Percentiles rank a stretch among this genome's conserved stretches.
These are phyloP conservation scores for Solanum paucissectum DNA, from an alignment of 257 asterid species.

Conservation along the genomic window DNA sequence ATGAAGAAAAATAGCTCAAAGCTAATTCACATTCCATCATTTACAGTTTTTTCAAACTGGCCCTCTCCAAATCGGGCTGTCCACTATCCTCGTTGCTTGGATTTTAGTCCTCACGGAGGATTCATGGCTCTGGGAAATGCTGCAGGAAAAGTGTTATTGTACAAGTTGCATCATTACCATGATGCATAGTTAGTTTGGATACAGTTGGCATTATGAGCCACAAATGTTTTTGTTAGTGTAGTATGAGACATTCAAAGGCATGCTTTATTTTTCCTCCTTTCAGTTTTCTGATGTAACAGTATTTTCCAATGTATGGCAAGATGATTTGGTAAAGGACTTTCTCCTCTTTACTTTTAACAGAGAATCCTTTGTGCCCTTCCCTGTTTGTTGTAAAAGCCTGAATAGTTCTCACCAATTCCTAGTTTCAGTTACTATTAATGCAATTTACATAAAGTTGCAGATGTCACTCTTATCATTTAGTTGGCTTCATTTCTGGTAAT, in stretches of 20 bases:
- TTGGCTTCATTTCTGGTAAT: background rate
- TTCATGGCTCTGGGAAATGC: constrained; percentile 86
- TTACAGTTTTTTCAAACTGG: constrained; percentile 80
- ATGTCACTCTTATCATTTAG: background rate
- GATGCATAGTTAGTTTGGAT: constrained; percentile 34
- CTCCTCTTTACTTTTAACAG: background rate
- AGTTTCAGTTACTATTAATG: background rate
- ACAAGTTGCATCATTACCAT: constrained; percentile 86
- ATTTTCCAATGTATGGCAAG: background rate
- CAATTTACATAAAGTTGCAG: background rate
- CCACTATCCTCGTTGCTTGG: constrained; percentile 61
- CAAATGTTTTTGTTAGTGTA: background rate
- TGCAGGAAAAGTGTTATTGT: constrained; percentile 64
- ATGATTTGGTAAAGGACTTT: background rate
- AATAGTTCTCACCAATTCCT: background rate
- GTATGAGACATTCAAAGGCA: background rate
- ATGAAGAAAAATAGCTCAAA: constrained; percentile 79
- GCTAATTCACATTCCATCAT: constrained; percentile 62
- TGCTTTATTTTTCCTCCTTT: background rate
- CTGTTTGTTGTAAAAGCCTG: background rate
- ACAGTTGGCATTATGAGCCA: background rate
- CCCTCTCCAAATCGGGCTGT: constrained; percentile 42
- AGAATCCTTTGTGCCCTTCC: background rate
- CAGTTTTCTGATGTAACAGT: background rate
- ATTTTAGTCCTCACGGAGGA: constrained; percentile 92